Base-by-base conservation (phyloP, 83 land plant species). In the Thuja plicata region DNA sequence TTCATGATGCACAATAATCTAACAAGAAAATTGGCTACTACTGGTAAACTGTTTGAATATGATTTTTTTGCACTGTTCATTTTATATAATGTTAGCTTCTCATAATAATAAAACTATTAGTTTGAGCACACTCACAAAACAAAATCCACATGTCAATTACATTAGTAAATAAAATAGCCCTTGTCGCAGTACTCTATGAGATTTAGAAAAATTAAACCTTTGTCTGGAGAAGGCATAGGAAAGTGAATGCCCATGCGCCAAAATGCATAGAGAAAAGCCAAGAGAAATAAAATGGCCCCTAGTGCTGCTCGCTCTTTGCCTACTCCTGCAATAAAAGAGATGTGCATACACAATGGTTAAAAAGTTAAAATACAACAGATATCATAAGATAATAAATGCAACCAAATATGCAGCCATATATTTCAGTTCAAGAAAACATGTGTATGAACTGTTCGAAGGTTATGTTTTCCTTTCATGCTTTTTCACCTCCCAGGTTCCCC, bases 241-340 rank as follows among this genome's bases (percentile, higher is more conserved):
- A 97, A 96, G 88, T 97, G 99, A 88, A 97, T 91, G 46, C 99
- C 99, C 96, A 97, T 95, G 83, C 96, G 96, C 99, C 99, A 97
- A 90, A 97, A 97, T 71, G 93, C 99, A 92, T 97, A 97, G 8
- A 97, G 94, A 89, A 94, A 96, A 9, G 93, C 99, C 60, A 91
- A 66, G 71, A 97, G 87, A 88, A 97, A 97, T n/a, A 95, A 77
- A 38, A 97, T 48, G 40, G 99, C 96, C 41, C 94, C 95, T 76
- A 92, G 32, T 17, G 93, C 94, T 88, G 99, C 97, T 52, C 97
- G 92, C 48, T 97, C 95, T 89, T 89, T 97, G 88, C 96, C 90
- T 46, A 96, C 84, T 35, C 96, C 97, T 96, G 91, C 27, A 73
- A 85, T 45, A 83, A 34, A 70, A 57, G 34, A 87, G 40, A 50